These are phyloP conservation scores for Colletotrichum tropicale DNA, from an alignment of 2,329 filamentous ascomycete species.

Conservation along the genomic window DNA sequence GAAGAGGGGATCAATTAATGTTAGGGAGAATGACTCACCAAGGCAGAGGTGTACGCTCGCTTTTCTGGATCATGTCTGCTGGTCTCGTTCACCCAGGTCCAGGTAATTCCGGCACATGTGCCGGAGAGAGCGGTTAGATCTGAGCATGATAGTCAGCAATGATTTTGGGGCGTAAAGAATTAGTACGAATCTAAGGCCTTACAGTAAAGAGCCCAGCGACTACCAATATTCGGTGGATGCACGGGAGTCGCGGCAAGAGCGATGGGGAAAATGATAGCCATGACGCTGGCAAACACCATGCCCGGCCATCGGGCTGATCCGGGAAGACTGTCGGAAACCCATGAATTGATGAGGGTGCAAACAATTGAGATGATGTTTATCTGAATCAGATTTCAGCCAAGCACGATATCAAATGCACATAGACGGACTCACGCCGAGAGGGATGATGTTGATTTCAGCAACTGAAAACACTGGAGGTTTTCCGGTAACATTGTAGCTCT, in stretches of 20 bases:
- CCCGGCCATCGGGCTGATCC: conserved; percentile 28
- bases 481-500: conserved; percentile 28
- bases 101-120: conserved; percentile 26
- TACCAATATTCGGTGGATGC: conserved; percentile 22
- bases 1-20: not conserved
- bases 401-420: too few species aligned
- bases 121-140: conserved; percentile 25
- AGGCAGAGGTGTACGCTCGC: conserved; percentile 28
- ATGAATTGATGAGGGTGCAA: conserved; percentile 25
- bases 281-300: conserved; percentile 26
- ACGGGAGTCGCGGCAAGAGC: conserved; percentile 28
- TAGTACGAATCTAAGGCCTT: not conserved
- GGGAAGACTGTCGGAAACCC: conserved; percentile 29
- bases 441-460: conserved; percentile 30
- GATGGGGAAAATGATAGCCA: conserved; percentile 27
- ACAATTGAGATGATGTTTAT: conserved; percentile 28
- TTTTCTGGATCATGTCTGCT: conserved; percentile 30
- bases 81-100: conserved; percentile 30
- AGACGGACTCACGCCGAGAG: conserved; percentile 24
- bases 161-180: too few species aligned
- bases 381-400: not conserved
- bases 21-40: conserved; percentile 18
- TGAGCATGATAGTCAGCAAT: not conserved
- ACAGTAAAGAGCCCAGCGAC: conserved; percentile 28
- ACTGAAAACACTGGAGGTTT: conserved; percentile 25